Percentiles rank a stretch among this genome's conserved stretches.
Evolutionary conservation across 2,329 filamentous ascomycete species (phyloP).

Genomic region (Paraphaeosphaeria sporulosa): DNA sequence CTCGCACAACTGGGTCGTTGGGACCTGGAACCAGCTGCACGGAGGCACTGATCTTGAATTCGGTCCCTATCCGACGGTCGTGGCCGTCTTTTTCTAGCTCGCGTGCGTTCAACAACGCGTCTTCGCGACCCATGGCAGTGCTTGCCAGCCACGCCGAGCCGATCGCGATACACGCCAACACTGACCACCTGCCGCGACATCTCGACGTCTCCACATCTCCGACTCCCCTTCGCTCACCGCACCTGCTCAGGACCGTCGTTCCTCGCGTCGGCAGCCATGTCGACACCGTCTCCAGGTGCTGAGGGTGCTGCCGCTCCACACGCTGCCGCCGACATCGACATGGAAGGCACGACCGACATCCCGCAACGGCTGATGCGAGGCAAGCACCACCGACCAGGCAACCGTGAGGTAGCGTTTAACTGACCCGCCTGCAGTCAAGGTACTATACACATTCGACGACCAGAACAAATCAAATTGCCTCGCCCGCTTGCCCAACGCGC

Average conservation of each 20-base stretch:
- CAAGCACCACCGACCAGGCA: slow-evolving; percentile 34
- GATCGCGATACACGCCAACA: slow-evolving; percentile 34
- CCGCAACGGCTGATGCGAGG: slow-evolving; percentile 57
- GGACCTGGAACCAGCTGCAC: slow-evolving; percentile 1
- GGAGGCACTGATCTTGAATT: slow-evolving; percentile 12
- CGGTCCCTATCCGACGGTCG: slow-evolving; percentile 18
- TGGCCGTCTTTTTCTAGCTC: slow-evolving; percentile 13
- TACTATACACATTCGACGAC: slow-evolving; percentile 94
- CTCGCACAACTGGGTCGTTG: slow-evolving; percentile 29
- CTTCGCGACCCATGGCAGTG: slow-evolving; percentile 25
- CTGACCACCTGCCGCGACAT: slow-evolving; percentile 34
- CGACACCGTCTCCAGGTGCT: slow-evolving; percentile 36
- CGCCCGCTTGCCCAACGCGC: slow-evolving; percentile 80
- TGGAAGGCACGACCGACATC: slow-evolving; percentile 40
- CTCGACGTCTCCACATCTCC: slow-evolving; percentile 18
- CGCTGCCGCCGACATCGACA: slow-evolving; percentile 31
- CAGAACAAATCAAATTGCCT: slow-evolving; percentile 89
- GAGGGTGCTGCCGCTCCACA: slow-evolving; percentile 33
- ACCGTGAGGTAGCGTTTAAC: neutral
- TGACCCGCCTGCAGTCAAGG: slow-evolving; percentile 74
- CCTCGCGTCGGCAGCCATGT: slow-evolving; percentile 40
- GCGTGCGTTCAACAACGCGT: slow-evolving; percentile 38
- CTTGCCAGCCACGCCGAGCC: slow-evolving; percentile 45
- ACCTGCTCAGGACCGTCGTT: slow-evolving; percentile 20
- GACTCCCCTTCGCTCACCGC: slow-evolving; percentile 20